phyloP scores from a whole-genome alignment of 1,139 yeast species.

The Kodamaea alishanica region DNA sequence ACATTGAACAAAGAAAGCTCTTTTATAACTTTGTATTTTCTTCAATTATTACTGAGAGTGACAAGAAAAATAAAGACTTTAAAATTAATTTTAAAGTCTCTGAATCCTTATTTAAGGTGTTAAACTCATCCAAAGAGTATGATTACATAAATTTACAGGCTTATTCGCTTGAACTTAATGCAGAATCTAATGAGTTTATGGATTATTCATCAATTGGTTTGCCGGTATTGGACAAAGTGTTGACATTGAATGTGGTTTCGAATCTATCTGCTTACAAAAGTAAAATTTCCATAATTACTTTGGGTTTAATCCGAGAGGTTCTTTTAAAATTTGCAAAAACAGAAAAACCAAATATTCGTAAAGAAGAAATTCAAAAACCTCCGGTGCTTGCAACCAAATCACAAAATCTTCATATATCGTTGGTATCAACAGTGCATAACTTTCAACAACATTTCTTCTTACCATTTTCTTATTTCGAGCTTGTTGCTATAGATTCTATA shows the following conservation, averaged over 20 bases:
- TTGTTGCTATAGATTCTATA: conserved; percentile 8
- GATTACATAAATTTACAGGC: conserved; percentile 18
- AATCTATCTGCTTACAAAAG: conserved; percentile 25
- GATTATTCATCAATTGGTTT: conserved; percentile 12
- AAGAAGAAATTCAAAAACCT: neutral
- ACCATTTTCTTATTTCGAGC: conserved; percentile 12
- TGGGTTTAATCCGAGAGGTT: conserved; percentile 11
- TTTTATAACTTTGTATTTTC: conserved; percentile 47
- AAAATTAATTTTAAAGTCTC: conserved; percentile 5
- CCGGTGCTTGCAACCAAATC: neutral
- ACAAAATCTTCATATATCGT: conserved; percentile 6
- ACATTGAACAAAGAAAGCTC: conserved; percentile 44
- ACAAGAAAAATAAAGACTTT: conserved; percentile 1
- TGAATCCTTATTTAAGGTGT: conserved; percentile 7
- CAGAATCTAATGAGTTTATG: neutral
- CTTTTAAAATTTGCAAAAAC: neutral
- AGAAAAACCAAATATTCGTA: neutral
- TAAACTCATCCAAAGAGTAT: conserved; percentile 5
- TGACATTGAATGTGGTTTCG: conserved; percentile 14
- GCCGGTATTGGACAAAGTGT: conserved; percentile 12
- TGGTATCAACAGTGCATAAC: conserved; percentile 11
- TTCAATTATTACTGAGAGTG: neutral
- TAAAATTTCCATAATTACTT: conserved; percentile 18
- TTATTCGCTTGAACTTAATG: conserved; percentile 11
- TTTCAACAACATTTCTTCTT: conserved; percentile 16